phyloP scores from a whole-genome alignment of 2,329 filamentous ascomycete genomes.

The Parasarocladium wereldwijsianum region DNA sequence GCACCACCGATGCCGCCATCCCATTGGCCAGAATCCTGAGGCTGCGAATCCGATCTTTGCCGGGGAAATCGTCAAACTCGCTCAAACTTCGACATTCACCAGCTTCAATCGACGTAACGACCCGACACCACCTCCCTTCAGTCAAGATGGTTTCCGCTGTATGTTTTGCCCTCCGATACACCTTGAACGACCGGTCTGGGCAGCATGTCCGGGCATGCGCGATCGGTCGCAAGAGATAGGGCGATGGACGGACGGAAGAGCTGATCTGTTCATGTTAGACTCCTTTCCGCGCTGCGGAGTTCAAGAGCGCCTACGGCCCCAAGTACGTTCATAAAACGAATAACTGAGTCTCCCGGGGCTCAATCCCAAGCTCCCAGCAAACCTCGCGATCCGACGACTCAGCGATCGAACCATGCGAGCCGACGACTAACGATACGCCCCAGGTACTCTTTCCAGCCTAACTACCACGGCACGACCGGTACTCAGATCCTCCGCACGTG shows the following conservation, averaged over 20 bases:
- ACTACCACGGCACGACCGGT: conserved; percentile 36
- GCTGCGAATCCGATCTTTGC: conserved; percentile 4
- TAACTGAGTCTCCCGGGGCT: background rate
- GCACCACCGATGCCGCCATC: too few relatives aligned
- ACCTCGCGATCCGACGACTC: conserved; percentile 1
- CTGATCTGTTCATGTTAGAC: conserved; percentile 25
- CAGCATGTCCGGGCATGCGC: background rate
- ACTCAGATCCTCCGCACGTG: conserved; percentile 35
- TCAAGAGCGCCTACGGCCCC: conserved; percentile 50
- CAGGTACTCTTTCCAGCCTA: conserved; percentile 45
- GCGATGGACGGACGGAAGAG: conserved; percentile 3
- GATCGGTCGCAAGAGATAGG: background rate
- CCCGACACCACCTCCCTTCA: conserved; percentile 12
- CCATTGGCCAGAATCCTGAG: too few relatives aligned
- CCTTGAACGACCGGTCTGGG: background rate
- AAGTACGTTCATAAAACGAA: conserved; percentile 33
- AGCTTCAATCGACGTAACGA: conserved; percentile 6
- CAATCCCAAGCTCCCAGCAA: too few relatives aligned
- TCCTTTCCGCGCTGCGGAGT: conserved; percentile 29
- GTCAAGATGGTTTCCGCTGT: conserved; percentile 27
- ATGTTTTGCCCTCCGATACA: conserved; percentile 9
- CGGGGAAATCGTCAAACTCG: conserved; percentile 6
- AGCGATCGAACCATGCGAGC: conserved; percentile 2
- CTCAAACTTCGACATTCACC: conserved; percentile 5
- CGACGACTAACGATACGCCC: conserved; percentile 13